These are phyloP conservation scores for Sanghuangporus sanghuang DNA, from an alignment of 1,284 basidiomycete genomes.

Conservation along the genomic window DNA sequence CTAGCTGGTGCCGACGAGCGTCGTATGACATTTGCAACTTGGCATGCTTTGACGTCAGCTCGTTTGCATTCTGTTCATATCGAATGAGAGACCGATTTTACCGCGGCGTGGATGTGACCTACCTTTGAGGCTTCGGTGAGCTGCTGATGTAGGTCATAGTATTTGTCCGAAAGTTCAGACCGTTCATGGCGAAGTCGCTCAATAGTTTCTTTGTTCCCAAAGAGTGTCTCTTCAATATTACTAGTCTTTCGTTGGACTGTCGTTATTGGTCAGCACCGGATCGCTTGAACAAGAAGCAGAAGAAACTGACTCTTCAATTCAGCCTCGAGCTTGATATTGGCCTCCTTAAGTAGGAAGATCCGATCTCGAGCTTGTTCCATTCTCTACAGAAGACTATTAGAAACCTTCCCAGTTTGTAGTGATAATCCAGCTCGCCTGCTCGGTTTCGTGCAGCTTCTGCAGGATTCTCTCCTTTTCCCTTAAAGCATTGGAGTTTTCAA, in stretches of 20 bases:
- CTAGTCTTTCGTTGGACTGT: background rate
- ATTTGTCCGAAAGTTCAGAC: constrained; percentile 54
- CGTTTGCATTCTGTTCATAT: constrained; percentile 45
- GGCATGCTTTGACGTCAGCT: constrained; percentile 54
- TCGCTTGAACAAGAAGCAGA: background rate
- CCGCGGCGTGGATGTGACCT: constrained; percentile 19
- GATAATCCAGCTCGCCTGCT: constrained; percentile 43
- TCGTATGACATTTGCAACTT: constrained; percentile 65
- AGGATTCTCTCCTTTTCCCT: constrained; percentile 59
- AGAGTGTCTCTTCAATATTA: constrained; percentile 6
- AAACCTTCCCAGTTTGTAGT: background rate
- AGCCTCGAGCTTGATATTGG: constrained; percentile 61
- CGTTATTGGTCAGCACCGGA: background rate
- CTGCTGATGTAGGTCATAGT: constrained; percentile 64
- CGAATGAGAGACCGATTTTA: background rate
- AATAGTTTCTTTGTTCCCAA: constrained; percentile 62
- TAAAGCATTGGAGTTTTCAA: constrained; percentile 56
- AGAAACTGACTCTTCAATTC: constrained; percentile 54
- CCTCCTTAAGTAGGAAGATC: constrained; percentile 59
- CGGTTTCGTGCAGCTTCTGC: constrained; percentile 59
- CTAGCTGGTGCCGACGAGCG: constrained; percentile 63
- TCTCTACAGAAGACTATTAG: constrained; percentile 41
- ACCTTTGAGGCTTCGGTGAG: constrained; percentile 65
- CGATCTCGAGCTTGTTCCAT: constrained; percentile 69
- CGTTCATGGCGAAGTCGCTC: constrained; percentile 71